A percentile compares a stretch with the other conserved stretches of the same genome.
These are phyloP conservation scores for Ammopiptanthus mongolicus DNA, from an alignment of 306 rosid genomes.

Conservation along the genomic window DNA sequence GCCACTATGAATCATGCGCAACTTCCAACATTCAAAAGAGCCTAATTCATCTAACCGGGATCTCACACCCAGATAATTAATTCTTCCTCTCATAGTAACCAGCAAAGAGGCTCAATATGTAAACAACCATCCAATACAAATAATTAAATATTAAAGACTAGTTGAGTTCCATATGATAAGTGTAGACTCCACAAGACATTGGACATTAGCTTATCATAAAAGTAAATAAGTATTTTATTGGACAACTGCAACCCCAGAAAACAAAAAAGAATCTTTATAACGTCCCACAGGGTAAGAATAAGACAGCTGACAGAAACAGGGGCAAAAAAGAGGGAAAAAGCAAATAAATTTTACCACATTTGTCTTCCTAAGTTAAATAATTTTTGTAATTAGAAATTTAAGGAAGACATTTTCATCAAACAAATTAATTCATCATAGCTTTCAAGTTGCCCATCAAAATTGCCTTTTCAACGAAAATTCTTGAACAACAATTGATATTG, in stretches of 20 bases:
- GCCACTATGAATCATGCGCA: conserved; percentile 8
- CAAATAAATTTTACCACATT: not conserved
- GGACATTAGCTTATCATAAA: not conserved
- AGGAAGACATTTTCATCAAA: not conserved
- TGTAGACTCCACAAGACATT: not conserved
- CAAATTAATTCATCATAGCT: not conserved
- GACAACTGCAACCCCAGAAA: not conserved
- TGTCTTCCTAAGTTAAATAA: not conserved
- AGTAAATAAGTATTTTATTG: not conserved
- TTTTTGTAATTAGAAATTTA: not conserved
- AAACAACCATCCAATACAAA: not conserved
- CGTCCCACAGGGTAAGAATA: not conserved
- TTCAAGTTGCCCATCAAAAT: not conserved
- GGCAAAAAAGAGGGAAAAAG: not conserved
- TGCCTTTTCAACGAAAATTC: not conserved
- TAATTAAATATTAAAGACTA: not conserved
- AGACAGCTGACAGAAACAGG: not conserved
- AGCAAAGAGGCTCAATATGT: not conserved
- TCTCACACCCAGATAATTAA: not conserved
- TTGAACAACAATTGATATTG: not conserved
- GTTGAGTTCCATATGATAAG: not conserved
- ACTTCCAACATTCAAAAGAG: not conserved
- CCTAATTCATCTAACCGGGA: not conserved
- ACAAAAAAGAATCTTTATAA: not conserved
- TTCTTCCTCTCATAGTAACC: not conserved